Base-by-base conservation (phyloP, 2,329 filamentous ascomycete species). In the Cordyceps militaris region DNA sequence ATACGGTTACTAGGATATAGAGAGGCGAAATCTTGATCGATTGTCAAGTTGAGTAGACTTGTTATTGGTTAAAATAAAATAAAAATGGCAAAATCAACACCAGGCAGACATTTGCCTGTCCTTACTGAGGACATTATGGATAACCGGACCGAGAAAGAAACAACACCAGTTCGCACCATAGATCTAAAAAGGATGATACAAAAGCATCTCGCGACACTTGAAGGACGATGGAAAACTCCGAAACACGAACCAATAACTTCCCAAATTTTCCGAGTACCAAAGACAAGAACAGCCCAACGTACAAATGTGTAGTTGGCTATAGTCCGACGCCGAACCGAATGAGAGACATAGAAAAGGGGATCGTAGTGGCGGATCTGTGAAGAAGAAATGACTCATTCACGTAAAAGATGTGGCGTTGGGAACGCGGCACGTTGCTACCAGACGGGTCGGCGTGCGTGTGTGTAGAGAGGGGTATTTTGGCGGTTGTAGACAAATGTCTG, bases 401-500 rank as follows among this genome's bases (percentile, higher is more conserved):
- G n/a, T n/a, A n/a, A n/a, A 42, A 19, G 38, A 19, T 10, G 19
- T 42, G 11, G 19, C 38, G n/a, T 42, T 21, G 38, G 10, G 11
- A n/a, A 6, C 32, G 13, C 13, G 14, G 11, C 4, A 5, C 34
- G 6, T 32, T 16, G 11, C 34, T 59, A 59, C 57, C 57, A 59
- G 38, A 58, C 43, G 3, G 48, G 40, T 43, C 56, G 56, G 14
- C 59, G 46, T 14, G 46, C 46, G 19, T 50, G 6, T 59, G 64
- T 16, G 65, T 67, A 49, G 38, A 65, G 57, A 61, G 66, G 56
- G 24, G 46, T 51, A 46, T 52, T 30, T 48, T 46, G 32, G 28
- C 26, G 63, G 62, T 52, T 61, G 63, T 26, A 61, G 63, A 58
- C 62, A 65, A 59, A 34, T 3, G 4, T 34, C 28, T 57, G 38